Percentiles rank a stretch among this genome's conserved stretches.
Evolutionary conservation across 768 basidiomycete species (phyloP).

Genomic region (Suillus subaureus): DNA sequence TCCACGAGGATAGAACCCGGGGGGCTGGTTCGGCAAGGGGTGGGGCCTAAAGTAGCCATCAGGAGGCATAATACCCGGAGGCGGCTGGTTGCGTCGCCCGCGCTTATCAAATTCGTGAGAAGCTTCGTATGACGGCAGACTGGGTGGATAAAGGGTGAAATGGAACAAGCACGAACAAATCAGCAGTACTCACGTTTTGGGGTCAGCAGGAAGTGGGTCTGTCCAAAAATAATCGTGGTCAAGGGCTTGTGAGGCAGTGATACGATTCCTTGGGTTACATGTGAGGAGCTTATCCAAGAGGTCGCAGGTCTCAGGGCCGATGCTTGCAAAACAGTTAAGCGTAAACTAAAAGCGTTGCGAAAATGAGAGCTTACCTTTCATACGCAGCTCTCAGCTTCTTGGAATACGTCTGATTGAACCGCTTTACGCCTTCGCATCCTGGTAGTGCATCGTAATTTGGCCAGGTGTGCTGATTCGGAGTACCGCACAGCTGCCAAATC

Average conservation of each 20-base stretch:
- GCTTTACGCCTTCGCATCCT: constrained; percentile 78
- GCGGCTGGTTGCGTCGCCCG: constrained; percentile 51
- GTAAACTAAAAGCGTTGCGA: not conserved
- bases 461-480: constrained; percentile 83
- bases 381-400: constrained; percentile 60
- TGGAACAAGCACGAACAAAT: constrained; percentile 1
- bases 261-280: constrained; percentile 81
- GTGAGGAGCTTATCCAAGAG: constrained; percentile 80
- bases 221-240: constrained; percentile 97
- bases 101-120: constrained; percentile 85
- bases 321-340: constrained; percentile 39
- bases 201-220: constrained; percentile 84
- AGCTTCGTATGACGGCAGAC: constrained; percentile 76
- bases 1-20: constrained; percentile 35
- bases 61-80: constrained; percentile 25
- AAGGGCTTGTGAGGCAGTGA: constrained; percentile 84
- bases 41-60: constrained; percentile 24
- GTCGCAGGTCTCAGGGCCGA: constrained; percentile 75
- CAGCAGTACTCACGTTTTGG: constrained; percentile 59
- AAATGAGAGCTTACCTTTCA: constrained; percentile 52
- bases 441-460: constrained; percentile 75
- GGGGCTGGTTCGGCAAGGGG: constrained; percentile 22
- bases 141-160: constrained; percentile 25
- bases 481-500: constrained; percentile 90
- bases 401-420: constrained; percentile 51